Evolutionary conservation across 2,329 filamentous ascomycete species (phyloP).

Genomic region (Chaetomiaceae sp.): DNA sequence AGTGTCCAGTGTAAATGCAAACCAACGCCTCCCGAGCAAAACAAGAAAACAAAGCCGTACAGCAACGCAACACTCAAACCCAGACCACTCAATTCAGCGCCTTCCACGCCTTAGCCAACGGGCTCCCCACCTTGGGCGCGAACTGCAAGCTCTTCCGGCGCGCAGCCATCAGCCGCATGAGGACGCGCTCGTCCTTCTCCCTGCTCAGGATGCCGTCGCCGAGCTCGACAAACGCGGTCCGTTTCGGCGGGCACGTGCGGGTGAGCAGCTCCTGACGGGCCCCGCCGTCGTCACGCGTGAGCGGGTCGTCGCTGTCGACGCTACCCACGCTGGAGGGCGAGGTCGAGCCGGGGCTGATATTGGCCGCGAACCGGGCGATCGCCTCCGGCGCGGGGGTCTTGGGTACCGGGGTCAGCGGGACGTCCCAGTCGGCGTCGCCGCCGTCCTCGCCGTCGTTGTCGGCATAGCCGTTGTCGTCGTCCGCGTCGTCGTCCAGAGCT

Average conservation of each 20-base stretch:
- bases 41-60: neutral
- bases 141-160: conserved; percentile 72
- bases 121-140: conserved; percentile 69
- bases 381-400: conserved; percentile 53
- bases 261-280: conserved; percentile 37
- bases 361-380: conserved; percentile 46
- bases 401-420: conserved; percentile 49
- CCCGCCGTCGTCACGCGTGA: conserved; percentile 22
- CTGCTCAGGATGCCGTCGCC: conserved; percentile 40
- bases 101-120: conserved; percentile 55
- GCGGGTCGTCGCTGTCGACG: conserved; percentile 1
- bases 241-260: conserved; percentile 51
- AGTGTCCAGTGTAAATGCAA: neutral
- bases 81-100: conserved; percentile 12
- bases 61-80: neutral
- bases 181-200: conserved; percentile 51
- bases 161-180: conserved; percentile 62
- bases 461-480: conserved; percentile 26
- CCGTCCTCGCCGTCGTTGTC: conserved; percentile 35
- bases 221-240: conserved; percentile 31
- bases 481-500: conserved; percentile 25
- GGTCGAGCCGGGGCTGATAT: conserved; percentile 34
- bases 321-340: conserved; percentile 4
- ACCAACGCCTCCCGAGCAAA: too few species aligned
- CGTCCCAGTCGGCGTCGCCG: conserved; percentile 35